A percentile compares a stretch with the other conserved stretches of the same genome.
Conservation (phyloP, 768 basidiomycete genomes). For the Chiua virens region DNA sequence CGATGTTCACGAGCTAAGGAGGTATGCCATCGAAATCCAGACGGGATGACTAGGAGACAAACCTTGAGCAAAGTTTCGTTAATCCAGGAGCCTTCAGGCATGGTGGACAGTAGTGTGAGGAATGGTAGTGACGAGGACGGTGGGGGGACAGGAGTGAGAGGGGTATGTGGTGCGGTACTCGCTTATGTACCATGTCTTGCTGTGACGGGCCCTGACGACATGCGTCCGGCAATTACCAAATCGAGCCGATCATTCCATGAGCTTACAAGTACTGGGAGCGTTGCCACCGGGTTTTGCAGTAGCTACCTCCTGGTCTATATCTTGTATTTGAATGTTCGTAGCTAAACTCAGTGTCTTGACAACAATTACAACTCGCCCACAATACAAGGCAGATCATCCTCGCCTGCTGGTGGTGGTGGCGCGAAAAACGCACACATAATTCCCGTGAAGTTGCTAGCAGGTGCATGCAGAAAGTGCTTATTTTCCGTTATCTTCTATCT, state of each 20-base stretch:
- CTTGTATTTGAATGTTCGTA: too few species aligned
- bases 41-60: background rate
- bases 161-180: slow-evolving; percentile 3
- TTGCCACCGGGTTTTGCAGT: too few species aligned
- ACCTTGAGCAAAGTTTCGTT: slow-evolving; percentile 85
- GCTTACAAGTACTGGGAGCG: too few species aligned
- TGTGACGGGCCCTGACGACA: slow-evolving; percentile 21
- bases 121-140: background rate
- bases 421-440: slow-evolving; percentile 29
- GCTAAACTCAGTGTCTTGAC: too few species aligned
- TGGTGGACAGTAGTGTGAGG: slow-evolving; percentile 26
- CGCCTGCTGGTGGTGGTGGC: too few species aligned
- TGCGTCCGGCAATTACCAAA: slow-evolving; percentile 12
- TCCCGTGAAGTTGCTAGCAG: slow-evolving; percentile 60
- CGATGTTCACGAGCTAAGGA: slow-evolving; percentile 67
- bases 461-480: slow-evolving; percentile 44
- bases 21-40: background rate
- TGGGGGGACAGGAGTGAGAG: slow-evolving; percentile 20
- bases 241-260: background rate
- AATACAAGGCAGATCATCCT: background rate
- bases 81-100: slow-evolving; percentile 63
- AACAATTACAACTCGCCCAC: background rate
- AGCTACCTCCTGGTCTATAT: too few species aligned
- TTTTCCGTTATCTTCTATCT: slow-evolving; percentile 45
- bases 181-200: slow-evolving; percentile 27